Evolutionary conservation across 306 rosid genomes (phyloP), one percentile per base, ranked within the genome.

Genomic region (Sesbania bispinosa): DNA sequence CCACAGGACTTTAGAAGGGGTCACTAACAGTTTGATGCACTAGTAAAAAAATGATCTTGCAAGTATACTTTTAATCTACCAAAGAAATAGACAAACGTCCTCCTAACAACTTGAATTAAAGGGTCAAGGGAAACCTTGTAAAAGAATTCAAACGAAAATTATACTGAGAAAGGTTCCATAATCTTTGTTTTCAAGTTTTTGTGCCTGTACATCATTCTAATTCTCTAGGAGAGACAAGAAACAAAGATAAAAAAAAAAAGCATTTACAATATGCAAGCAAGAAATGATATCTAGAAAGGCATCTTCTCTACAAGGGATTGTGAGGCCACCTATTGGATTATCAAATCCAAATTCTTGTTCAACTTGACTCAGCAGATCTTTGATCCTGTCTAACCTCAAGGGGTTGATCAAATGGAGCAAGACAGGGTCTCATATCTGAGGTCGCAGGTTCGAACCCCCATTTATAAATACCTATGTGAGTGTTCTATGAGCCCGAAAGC

Each of bases 341-440:
- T n/a, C n/a, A n/a, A n/a, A n/a, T n/a, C n/a, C n/a, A n/a, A n/a
- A n/a, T n/a, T n/a, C n/a, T n/a, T n/a, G n/a, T n/a, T n/a, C n/a
- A n/a, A n/a, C 83, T 21, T 65, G 14, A 38, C 45, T 73, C 13
- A 73, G 70, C 32, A 76, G 29, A 2, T 71, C 71, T n/a, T n/a
- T n/a, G n/a, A n/a, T n/a, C n/a, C n/a, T n/a, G n/a, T n/a, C n/a
- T n/a, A n/a, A n/a, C n/a, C n/a, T n/a, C n/a, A n/a, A n/a, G n/a
- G n/a, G n/a, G n/a, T n/a, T n/a, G n/a, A n/a, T n/a, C n/a, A n/a
- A n/a, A n/a, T n/a, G n/a, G n/a, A n/a, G n/a, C n/a, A n/a, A n/a
- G n/a, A n/a, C n/a, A n/a, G n/a, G n/a, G n/a, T n/a, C n/a, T n/a
- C n/a, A n/a, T n/a, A n/a, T n/a, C n/a, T n/a, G n/a, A n/a, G n/a